Base-by-base conservation (phyloP, 1,139 yeast species). In the Geotrichum carabidarum region DNA sequence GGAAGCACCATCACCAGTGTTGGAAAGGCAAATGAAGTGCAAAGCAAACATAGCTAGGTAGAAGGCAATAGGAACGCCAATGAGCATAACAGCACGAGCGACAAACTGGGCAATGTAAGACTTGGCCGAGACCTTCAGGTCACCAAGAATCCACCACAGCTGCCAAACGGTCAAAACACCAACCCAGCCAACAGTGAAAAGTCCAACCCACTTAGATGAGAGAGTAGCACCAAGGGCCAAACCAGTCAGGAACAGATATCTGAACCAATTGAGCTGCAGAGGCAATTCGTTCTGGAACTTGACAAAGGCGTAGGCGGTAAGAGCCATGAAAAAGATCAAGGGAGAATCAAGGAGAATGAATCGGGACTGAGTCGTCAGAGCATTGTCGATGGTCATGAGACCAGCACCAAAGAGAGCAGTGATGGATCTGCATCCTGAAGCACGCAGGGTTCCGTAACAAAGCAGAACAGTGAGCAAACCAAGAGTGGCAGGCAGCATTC, bases 161-260 rank as follows among this genome's bases (percentile, higher is more conserved):
- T 88, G 94, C 73, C 82, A 78, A 18, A 83, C 69, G 62, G 95
- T 89, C 59, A 82, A 70, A 5, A 79, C 53, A 48, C 99, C 99
- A 58, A 88, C 81, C 98, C 99, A 94, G 8, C 87, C 90, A 61
- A 91, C 72, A 41, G 99, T 93, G 76, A 93, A 93, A 48, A 93
- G 74, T 54, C 99, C 99, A 49, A 93, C 98, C 98, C 99, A 93
- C 71, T 94, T 94, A 47, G 96, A 84, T 45, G 91, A 82, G 36
- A 86, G 76, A 2, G 98, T 93, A 56, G 94, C 81, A 50, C 99
- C 99, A 54, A 94, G 76, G 15, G 86, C 86, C 51, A 89, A 71
- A 59, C 95, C 96, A 41, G 95, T 82, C 44, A 88, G 78, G 30
- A 85, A 55, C 66, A 94, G 74, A 55, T 84, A 77, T 65, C 82